phyloP scores from a whole-genome alignment of 1,284 basidiomycete species.

The Peniophora sp. region DNA sequence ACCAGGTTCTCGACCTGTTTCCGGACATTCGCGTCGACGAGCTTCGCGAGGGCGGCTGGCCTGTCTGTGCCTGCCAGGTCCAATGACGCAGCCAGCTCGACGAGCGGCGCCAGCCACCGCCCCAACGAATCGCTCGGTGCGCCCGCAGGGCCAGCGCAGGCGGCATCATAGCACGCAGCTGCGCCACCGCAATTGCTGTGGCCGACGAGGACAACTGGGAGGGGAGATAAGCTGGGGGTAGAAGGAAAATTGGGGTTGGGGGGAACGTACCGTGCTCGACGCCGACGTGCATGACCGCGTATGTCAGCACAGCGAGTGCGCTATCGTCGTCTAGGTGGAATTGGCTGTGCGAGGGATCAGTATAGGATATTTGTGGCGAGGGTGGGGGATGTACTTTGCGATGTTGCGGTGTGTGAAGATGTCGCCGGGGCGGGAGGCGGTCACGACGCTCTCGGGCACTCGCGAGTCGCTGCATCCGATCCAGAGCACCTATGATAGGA shows the following conservation, averaged over 20 bases:
- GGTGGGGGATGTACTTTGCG: constrained; percentile 25
- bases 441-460: constrained; percentile 51
- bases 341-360: constrained; percentile 43
- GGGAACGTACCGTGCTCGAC: constrained; percentile 73
- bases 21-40: constrained; percentile 76
- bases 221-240: constrained; percentile 16
- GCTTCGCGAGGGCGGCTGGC: constrained; percentile 39
- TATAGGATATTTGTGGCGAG: neutral
- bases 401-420: constrained; percentile 59
- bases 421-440: constrained; percentile 52
- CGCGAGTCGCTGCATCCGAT: constrained; percentile 69
- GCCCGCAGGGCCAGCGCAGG: constrained; percentile 13
- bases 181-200: constrained; percentile 81
- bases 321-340: constrained; percentile 76
- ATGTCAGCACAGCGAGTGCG: constrained; percentile 72
- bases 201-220: constrained; percentile 70
- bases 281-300: constrained; percentile 72
- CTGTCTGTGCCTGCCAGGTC: constrained; percentile 27
- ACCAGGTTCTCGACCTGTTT: constrained; percentile 69
- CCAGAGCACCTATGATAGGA: constrained; percentile 55
- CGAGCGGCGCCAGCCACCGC: constrained; percentile 71
- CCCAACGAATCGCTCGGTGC: constrained; percentile 45
- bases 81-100: constrained; percentile 45
- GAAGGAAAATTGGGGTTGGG: constrained; percentile 15
- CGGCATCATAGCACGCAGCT: constrained; percentile 48